Evolutionary conservation across 768 basidiomycete species (phyloP).

Genomic region (Trametes elegans): DNA sequence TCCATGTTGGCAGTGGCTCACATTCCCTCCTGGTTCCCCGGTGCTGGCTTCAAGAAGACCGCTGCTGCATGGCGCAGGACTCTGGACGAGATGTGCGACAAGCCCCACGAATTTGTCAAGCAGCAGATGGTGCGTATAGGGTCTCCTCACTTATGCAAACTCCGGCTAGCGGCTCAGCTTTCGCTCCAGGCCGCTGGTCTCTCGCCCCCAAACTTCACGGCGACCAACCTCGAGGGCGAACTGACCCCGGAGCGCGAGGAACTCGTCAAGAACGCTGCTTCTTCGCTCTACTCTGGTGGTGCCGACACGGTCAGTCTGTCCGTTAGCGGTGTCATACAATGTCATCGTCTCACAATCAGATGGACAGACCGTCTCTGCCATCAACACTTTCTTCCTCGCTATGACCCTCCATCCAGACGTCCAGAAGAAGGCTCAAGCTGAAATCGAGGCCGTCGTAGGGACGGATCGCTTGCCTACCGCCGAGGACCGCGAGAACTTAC

Average conservation of each 20-base stretch:
- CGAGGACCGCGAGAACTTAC: constrained; percentile 25
- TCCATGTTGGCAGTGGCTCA: constrained; percentile 29
- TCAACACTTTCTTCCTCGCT: constrained; percentile 31
- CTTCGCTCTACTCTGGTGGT: constrained; percentile 30
- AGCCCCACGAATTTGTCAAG: constrained; percentile 33
- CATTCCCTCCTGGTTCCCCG: constrained; percentile 41
- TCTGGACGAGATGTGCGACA: constrained; percentile 28
- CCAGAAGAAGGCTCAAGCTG: constrained; percentile 30
- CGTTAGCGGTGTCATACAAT: too few species aligned
- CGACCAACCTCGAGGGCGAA: constrained; percentile 50
- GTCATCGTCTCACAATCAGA: neutral
- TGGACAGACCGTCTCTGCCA: constrained; percentile 28
- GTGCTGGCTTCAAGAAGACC: constrained; percentile 34
- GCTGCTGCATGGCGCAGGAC: constrained; percentile 20
- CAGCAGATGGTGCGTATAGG: constrained; percentile 31
- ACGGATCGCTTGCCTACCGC: constrained; percentile 27
- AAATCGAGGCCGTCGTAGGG: constrained; percentile 33
- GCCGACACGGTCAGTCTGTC: constrained; percentile 42
- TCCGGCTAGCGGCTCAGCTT: neutral
- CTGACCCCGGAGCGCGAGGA: constrained; percentile 54
- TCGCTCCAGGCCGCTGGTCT: constrained; percentile 57
- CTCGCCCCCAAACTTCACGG: constrained; percentile 56
- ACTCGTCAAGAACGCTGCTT: constrained; percentile 61
- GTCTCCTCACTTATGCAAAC: neutral
- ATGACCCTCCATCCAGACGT: constrained; percentile 32